Base-by-base conservation (phyloP, 1,284 basidiomycete species). In the Ceratobasidium sp. region DNA sequence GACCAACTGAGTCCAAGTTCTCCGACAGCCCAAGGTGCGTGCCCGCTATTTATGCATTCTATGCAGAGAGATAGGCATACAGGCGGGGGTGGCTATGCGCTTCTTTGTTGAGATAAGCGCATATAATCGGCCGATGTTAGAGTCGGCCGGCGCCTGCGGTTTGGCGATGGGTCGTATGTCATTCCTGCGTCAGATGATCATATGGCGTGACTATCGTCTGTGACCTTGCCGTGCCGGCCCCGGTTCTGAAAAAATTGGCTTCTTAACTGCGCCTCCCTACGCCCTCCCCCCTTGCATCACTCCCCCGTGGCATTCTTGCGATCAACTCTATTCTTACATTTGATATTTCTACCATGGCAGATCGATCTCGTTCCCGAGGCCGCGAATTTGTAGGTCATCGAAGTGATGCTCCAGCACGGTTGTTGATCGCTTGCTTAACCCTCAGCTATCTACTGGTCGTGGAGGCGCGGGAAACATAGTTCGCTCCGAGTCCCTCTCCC, bases 401-500 rank as follows among this genome's bases (percentile, higher is more conserved):
- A 34, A 27, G 65, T 51, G 22, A 41, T 53, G 3, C 31, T 34
- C 62, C 39, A 31, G 39, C 29, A 27, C 56, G 24, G 13, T 11
- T 48, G 74, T 48, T 73, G 31, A 53, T 43, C 14, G 46, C 19
- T 31, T 48, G 27, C 34, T 34, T 51, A 63, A 46, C 65, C 51
- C 58, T 19, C 78, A 89, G 85, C 82, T 83, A 74, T 90, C 89
- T 5, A 88, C 87, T 24, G 90, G 90, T 5, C 84, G 91, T 75
- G 91, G 91, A 1, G 90, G 91, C 13, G 76, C 85, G 13, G 91
- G 91, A 46, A 92, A 92, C 81, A 88, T 92, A 74, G 85, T 86
- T 74, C 83, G 80, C 6, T 87, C 87, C 56, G 72, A 75, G 43
- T 82, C 80, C 29, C 84, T 84, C 19, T 81, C 83, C 51, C 76